Base-by-base conservation (phyloP, 768 basidiomycete species). In the Pholiota conissans region DNA sequence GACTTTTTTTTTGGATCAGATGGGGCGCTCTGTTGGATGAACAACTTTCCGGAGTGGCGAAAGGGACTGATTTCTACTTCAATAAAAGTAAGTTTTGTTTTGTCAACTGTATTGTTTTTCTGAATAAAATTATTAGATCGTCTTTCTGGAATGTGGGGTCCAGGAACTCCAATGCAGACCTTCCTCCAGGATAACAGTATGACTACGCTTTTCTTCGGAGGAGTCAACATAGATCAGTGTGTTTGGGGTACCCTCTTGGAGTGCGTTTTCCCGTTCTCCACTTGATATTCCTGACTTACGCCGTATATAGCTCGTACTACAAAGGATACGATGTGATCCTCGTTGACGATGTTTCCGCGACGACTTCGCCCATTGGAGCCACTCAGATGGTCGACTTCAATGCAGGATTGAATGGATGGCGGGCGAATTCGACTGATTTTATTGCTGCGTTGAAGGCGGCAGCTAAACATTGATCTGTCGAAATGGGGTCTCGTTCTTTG, bases 251-350 rank as follows among this genome's bases (percentile, higher is more conserved):
- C 71, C 1, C 61, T 73, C 1, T 42, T 73, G 16, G 71, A 70
- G 68, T 70, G 49, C 40, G 67, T 39, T 22, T 47, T 14, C 37
- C 20, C 10, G 30, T 18, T 18, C 32, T 40, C 26, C 29, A 11
- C 32, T 53, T 26, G 13, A 32, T 32, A 13, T 32, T 6, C 30
- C 30, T 32, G 30, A 13, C 30, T 32, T 32, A 13, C 7, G 30
- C 30, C 13, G 30, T n/a, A 3, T 49, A 2, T 49, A 72, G 70
- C 51, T 65, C 71, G 2, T 71, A 67, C 55, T 73, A 73, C 54
- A 73, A 73, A 54, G 72, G 68, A 5, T 73, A 73, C 58, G 72
- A 73, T 55, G 70, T 69, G 3, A 70, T 73, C 32, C 65, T 73
- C 30, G 49, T 73, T 2, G 68, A 71, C 35, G 72, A 73, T 50